Conservation (phyloP, 148 eudicot genomes). For the Oxyria digyna region DNA sequence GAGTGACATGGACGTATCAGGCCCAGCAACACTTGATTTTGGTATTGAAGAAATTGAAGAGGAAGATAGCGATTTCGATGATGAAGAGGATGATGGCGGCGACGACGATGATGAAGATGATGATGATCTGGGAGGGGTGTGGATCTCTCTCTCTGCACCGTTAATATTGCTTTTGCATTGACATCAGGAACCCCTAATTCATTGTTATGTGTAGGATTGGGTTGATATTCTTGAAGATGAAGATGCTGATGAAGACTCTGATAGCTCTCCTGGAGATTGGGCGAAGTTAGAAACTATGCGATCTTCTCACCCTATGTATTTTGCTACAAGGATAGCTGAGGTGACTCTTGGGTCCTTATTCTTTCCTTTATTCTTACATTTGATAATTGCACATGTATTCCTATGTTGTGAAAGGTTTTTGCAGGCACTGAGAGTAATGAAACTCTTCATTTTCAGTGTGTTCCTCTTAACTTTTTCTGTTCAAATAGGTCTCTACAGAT, state of each 20-base stretch:
- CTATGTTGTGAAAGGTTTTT: constrained; percentile 1
- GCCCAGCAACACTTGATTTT: constrained; percentile 39
- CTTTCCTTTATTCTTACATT: neutral
- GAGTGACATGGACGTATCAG: constrained; percentile 61
- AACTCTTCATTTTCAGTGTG: neutral
- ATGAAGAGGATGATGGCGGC: constrained; percentile 35
- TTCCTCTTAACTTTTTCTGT: constrained; percentile 6
- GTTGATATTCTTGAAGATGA: constrained; percentile 67
- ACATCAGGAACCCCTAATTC: neutral
- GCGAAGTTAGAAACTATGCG: constrained; percentile 95
- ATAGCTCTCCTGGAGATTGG: constrained; percentile 87
- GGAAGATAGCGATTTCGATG: constrained; percentile 48
- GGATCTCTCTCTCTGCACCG: constrained; percentile 3
- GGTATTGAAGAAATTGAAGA: constrained; percentile 51
- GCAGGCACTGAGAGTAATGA: neutral
- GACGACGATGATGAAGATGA: constrained; percentile 49
- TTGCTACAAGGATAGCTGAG: constrained; percentile 72
- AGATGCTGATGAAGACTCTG: constrained; percentile 52
- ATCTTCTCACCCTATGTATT: constrained; percentile 89
- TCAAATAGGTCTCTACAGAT: constrained; percentile 45
- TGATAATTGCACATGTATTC: constrained; percentile 1
- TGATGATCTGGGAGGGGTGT: constrained; percentile 37
- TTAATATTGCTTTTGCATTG: constrained; percentile 3
- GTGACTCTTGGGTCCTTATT: constrained; percentile 20
- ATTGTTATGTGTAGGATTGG: constrained; percentile 55